A percentile compares a stretch with the other conserved stretches of the same genome.
Evolutionary conservation across 805 yeast genomes (phyloP).

Genomic region (Dipodascus albidus): DNA sequence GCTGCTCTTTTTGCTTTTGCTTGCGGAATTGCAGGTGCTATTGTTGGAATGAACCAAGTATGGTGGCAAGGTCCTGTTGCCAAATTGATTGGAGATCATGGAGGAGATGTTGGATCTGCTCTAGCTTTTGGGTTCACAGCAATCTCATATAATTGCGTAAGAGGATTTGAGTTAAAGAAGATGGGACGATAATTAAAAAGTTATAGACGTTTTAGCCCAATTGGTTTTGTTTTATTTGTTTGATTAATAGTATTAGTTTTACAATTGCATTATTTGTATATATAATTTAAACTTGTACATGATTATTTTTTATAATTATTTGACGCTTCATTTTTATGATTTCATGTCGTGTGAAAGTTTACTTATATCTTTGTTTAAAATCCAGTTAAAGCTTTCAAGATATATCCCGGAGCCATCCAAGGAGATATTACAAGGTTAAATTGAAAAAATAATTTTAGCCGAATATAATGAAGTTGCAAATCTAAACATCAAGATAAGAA

Average conservation of each 20-base stretch:
- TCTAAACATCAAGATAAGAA: too few relatives aligned
- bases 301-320: not conserved
- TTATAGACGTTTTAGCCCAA: too few relatives aligned
- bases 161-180: conserved; percentile 60
- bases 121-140: conserved; percentile 58
- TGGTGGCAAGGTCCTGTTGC: conserved; percentile 75
- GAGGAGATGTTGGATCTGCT: conserved; percentile 86
- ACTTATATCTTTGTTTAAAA: too few relatives aligned
- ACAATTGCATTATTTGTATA: not conserved
- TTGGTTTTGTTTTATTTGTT: too few relatives aligned
- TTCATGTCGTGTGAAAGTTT: too few relatives aligned
- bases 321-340: too few relatives aligned
- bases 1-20: conserved; percentile 74
- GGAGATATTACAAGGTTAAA: too few relatives aligned
- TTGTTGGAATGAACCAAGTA: conserved; percentile 74
- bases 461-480: too few relatives aligned
- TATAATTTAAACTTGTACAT: too few relatives aligned
- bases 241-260: too few relatives aligned
- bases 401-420: too few relatives aligned
- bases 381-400: not conserved
- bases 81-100: conserved; percentile 44
- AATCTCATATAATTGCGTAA: conserved; percentile 41
- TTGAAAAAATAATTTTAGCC: too few relatives aligned
- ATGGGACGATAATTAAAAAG: conserved; percentile 29
- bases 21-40: conserved; percentile 79